A percentile compares a stretch with the other conserved stretches of the same genome.
Conservation (phyloP, 2,329 filamentous ascomycete species). For the Sarocladium kiliense region DNA sequence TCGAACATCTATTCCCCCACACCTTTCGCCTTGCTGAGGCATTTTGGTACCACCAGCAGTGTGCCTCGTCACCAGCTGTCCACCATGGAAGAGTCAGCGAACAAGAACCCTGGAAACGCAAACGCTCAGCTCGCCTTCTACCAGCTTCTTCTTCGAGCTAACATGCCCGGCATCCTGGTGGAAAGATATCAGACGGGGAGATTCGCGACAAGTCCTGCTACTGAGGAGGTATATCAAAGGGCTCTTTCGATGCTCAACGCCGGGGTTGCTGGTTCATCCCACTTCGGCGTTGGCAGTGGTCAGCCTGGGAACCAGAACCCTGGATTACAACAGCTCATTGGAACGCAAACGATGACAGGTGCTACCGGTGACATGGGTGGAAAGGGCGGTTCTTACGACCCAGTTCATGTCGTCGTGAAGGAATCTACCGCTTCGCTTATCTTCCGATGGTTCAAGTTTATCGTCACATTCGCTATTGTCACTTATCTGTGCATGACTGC, state of each 20-base stretch:
- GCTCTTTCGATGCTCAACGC: slow-evolving; percentile 49
- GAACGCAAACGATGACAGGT: slow-evolving; percentile 58
- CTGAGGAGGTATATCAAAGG: slow-evolving; percentile 74
- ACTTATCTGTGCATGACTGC: slow-evolving; percentile 75
- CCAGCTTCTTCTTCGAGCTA: slow-evolving; percentile 80
- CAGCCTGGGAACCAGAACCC: neutral
- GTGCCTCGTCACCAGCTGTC: slow-evolving; percentile 66
- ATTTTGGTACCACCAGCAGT: slow-evolving; percentile 40
- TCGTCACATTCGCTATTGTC: slow-evolving; percentile 71
- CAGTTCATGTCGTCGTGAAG: slow-evolving; percentile 94
- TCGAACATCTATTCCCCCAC: slow-evolving; percentile 19
- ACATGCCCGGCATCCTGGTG: slow-evolving; percentile 88
- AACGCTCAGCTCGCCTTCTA: slow-evolving; percentile 93
- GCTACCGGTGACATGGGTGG: slow-evolving; percentile 48
- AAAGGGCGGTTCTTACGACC: slow-evolving; percentile 64
- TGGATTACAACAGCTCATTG: slow-evolving; percentile 4
- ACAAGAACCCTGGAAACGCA: slow-evolving; percentile 83
- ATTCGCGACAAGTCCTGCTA: slow-evolving; percentile 73
- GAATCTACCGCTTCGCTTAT: slow-evolving; percentile 74
- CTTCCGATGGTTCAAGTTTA: slow-evolving; percentile 89
- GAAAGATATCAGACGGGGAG: slow-evolving; percentile 83
- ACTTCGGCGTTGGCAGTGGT: slow-evolving; percentile 16
- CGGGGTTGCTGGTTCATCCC: slow-evolving; percentile 12
- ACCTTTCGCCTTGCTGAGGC: slow-evolving; percentile 13
- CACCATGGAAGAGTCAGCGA: slow-evolving; percentile 84